Conservation (phyloP, 345 rosid genomes). For the Erysimum cheiranthoides region DNA sequence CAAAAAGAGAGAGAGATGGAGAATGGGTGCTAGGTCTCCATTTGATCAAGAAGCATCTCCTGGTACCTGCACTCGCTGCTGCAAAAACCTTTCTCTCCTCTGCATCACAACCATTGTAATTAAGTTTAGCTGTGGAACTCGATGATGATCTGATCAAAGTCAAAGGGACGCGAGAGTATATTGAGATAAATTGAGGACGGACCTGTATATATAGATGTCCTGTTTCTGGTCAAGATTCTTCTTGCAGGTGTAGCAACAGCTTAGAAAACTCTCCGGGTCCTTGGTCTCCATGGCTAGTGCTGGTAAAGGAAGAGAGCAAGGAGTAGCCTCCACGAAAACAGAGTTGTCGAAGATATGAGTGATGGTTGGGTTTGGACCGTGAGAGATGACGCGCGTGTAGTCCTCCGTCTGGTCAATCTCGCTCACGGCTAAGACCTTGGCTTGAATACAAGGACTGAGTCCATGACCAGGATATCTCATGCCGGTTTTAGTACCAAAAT, state of each 20-base stretch:
- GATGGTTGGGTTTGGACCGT: slow-evolving; percentile 78
- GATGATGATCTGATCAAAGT: background rate
- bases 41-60: slow-evolving; percentile 71
- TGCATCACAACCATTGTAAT: slow-evolving; percentile 43
- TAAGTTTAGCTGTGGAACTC: slow-evolving; percentile 14
- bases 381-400: slow-evolving; percentile 77
- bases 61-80: slow-evolving; percentile 76
- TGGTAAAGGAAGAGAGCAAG: slow-evolving; percentile 29
- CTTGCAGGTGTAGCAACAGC: slow-evolving; percentile 62
- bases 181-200: background rate
- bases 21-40: slow-evolving; percentile 35
- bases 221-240: slow-evolving; percentile 66
- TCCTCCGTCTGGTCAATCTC: slow-evolving; percentile 88
- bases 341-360: slow-evolving; percentile 84
- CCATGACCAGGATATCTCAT: slow-evolving; percentile 33
- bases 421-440: slow-evolving; percentile 48
- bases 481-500: slow-evolving; percentile 61
- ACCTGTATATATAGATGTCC: slow-evolving; percentile 78
- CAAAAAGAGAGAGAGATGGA: background rate
- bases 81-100: slow-evolving; percentile 92
- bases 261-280: slow-evolving; percentile 15
- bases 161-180: background rate
- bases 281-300: background rate
- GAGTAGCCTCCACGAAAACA: slow-evolving; percentile 55
- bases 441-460: slow-evolving; percentile 38